Evolutionary conservation across 1,139 yeast species (phyloP).

Genomic region (Geotrichum australiense): DNA sequence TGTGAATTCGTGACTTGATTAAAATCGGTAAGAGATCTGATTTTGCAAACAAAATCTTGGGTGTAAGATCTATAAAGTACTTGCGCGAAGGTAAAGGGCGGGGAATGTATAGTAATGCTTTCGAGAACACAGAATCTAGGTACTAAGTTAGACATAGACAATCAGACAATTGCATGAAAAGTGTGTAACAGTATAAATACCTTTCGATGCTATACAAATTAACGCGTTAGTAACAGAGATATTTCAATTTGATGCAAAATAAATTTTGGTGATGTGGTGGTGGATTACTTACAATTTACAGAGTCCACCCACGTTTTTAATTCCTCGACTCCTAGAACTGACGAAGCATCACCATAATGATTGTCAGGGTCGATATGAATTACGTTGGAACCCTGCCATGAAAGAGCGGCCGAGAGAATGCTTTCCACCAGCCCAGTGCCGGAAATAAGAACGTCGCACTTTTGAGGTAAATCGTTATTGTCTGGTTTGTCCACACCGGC

Average conservation of each 20-base stretch:
- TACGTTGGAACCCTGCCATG: constrained; percentile 94
- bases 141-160: constrained; percentile 9
- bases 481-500: constrained; percentile 71
- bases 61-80: constrained; percentile 84
- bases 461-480: constrained; percentile 25
- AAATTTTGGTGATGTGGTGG: not conserved
- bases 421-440: constrained; percentile 92
- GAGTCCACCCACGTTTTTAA: constrained; percentile 70
- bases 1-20: constrained; percentile 77
- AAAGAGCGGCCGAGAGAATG: constrained; percentile 84
- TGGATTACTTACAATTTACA: constrained; percentile 35
- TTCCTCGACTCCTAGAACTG: constrained; percentile 82
- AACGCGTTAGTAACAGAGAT: not conserved
- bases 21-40: constrained; percentile 75
- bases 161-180: not conserved
- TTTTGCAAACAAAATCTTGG: constrained; percentile 80
- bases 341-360: constrained; percentile 82
- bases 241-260: not conserved
- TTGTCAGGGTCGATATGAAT: constrained; percentile 78
- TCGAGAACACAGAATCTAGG: constrained; percentile 25
- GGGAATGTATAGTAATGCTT: constrained; percentile 55
- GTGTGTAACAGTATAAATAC: no score
- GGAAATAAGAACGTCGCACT: constrained; percentile 76
- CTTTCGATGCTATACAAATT: constrained; percentile 9
- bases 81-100: constrained; percentile 57